Conservation (phyloP, 768 basidiomycete species). For the Hemileccinum impolitum region DNA sequence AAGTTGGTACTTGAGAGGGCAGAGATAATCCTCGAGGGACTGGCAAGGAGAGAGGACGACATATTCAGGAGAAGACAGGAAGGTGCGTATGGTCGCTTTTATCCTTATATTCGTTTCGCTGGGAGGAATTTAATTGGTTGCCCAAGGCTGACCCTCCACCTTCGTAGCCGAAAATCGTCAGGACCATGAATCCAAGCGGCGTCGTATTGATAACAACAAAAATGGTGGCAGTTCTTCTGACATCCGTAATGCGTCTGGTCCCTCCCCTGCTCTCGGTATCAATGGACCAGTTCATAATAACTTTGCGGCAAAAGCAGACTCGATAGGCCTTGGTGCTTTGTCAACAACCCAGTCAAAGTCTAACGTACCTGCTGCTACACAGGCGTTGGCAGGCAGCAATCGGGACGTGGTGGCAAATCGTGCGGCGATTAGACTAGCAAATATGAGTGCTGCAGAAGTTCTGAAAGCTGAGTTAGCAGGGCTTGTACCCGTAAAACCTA, state of each 20-base stretch:
- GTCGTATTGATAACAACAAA: slow-evolving; percentile 54
- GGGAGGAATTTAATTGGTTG: slow-evolving; percentile 5
- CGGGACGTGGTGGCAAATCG: slow-evolving; percentile 88
- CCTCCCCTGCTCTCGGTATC: slow-evolving; percentile 30
- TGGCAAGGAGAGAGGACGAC: slow-evolving; percentile 92
- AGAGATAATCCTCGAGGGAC: slow-evolving; percentile 92
- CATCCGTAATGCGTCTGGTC: slow-evolving; percentile 29
- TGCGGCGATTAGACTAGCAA: slow-evolving; percentile 89
- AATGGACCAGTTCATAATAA: slow-evolving; percentile 43
- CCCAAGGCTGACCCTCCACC: slow-evolving; percentile 12
- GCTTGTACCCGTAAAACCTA: slow-evolving; percentile 39
- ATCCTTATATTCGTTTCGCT: slow-evolving; percentile 1
- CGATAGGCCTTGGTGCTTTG: slow-evolving; percentile 69
- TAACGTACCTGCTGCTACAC: slow-evolving; percentile 57
- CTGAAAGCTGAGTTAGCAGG: slow-evolving; percentile 86
- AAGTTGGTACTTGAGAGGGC: slow-evolving; percentile 79
- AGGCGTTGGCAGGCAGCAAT: slow-evolving; percentile 83
- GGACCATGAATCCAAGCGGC: slow-evolving; percentile 85
- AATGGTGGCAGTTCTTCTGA: slow-evolving; percentile 42
- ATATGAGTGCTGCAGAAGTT: slow-evolving; percentile 93
- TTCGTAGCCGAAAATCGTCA: slow-evolving; percentile 86
- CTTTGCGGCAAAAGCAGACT: slow-evolving; percentile 75
- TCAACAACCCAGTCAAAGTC: slow-evolving; percentile 55
- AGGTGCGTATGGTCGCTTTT: slow-evolving; percentile 52
- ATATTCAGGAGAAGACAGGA: slow-evolving; percentile 92